Conservation (phyloP, 73 alveolate genomes). For the Stentor roeselii region DNA sequence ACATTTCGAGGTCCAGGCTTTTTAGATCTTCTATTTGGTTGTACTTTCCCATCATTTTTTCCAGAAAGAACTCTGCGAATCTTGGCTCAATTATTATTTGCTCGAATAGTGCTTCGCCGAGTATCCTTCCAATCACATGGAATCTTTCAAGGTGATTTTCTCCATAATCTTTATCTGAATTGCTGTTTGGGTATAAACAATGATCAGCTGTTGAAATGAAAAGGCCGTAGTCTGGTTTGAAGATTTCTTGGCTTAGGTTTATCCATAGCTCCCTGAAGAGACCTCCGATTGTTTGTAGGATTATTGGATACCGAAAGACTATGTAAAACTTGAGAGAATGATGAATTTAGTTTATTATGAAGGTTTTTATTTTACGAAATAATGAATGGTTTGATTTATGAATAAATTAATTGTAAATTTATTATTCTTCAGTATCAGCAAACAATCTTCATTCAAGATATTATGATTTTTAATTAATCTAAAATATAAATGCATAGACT, state of each 20-base stretch:
- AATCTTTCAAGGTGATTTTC: conserved; percentile 68
- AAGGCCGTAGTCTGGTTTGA: conserved; percentile 88
- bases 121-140: conserved; percentile 81
- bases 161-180: conserved; percentile 35
- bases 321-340: too few species aligned
- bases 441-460: too few species aligned
- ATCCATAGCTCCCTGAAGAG: conserved; percentile 87
- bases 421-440: too few species aligned
- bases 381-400: too few species aligned
- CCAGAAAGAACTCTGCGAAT: conserved; percentile 85
- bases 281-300: too few species aligned
- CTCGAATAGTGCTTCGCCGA: conserved; percentile 92
- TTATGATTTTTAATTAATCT: too few species aligned
- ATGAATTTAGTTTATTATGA: too few species aligned
- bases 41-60: conserved; percentile 71
- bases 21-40: conserved; percentile 82
- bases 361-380: too few species aligned
- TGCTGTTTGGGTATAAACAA: conserved; percentile 77
- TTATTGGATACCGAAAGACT: too few species aligned
- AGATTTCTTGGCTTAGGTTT: conserved; percentile 71
- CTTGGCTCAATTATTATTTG: conserved; percentile 80
- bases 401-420: too few species aligned
- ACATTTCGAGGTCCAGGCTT: conserved; percentile 81
- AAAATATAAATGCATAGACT: too few species aligned
- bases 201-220: conserved; percentile 71